Conservation (phyloP, 331 rosid species). For the Acacia concinna region DNA sequence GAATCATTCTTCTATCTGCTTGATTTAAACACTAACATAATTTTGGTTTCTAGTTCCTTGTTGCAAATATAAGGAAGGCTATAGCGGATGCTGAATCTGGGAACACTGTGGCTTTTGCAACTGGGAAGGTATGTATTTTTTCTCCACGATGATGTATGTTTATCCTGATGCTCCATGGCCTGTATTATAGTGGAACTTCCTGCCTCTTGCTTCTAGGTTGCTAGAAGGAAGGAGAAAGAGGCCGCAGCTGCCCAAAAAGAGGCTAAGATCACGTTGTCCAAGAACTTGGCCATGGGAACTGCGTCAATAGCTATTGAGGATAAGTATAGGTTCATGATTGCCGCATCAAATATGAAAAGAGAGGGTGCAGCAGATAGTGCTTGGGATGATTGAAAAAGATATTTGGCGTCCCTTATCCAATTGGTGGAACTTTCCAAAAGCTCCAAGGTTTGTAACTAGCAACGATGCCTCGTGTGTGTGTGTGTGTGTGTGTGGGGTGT, state of each 20-base stretch:
- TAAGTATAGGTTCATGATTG: slow-evolving; percentile 78
- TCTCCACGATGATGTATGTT: slow-evolving; percentile 3
- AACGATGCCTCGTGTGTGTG: background rate
- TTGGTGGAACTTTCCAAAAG: slow-evolving; percentile 31
- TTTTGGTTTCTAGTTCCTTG: slow-evolving; percentile 61
- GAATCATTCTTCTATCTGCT: background rate
- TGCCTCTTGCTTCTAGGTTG: slow-evolving; percentile 51
- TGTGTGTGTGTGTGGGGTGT: background rate
- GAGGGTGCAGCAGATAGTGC: slow-evolving; percentile 90
- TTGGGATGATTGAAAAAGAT: slow-evolving; percentile 65
- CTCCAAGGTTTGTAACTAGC: slow-evolving; percentile 36
- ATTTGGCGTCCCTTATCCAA: slow-evolving; percentile 29
- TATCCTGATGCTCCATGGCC: background rate
- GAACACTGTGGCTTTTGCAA: slow-evolving; percentile 62
- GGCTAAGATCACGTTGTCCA: slow-evolving; percentile 62
- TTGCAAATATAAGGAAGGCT: slow-evolving; percentile 81
- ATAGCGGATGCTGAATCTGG: slow-evolving; percentile 78
- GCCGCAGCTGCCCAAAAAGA: slow-evolving; percentile 81
- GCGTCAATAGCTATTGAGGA: slow-evolving; percentile 68
- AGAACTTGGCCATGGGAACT: slow-evolving; percentile 46
- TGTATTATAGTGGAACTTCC: background rate
- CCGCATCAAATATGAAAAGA: slow-evolving; percentile 43
- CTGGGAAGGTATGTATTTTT: slow-evolving; percentile 61
- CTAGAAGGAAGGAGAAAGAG: slow-evolving; percentile 89
- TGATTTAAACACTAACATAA: slow-evolving; percentile 29